Percentiles rank a stretch among this genome's conserved stretches.
Conservation (phyloP, 2,329 filamentous ascomycete species). For the Fusarium verticillioides region DNA sequence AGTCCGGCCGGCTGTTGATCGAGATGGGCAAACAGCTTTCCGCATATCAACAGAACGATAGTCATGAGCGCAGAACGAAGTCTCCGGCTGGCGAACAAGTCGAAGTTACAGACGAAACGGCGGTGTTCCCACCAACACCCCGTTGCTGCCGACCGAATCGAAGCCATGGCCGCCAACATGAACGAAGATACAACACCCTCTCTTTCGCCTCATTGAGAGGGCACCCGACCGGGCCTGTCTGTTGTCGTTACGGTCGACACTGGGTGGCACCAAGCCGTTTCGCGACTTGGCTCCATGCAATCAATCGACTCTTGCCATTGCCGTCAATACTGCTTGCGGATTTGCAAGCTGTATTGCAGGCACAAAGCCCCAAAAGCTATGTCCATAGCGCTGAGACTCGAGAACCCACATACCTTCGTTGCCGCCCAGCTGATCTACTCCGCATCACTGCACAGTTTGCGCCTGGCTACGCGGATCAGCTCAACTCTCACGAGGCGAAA, state of each 20-base stretch:
- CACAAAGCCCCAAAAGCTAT: fast-evolving
- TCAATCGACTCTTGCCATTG: background rate
- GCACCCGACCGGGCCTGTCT: background rate
- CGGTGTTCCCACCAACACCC: background rate
- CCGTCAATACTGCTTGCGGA: background rate
- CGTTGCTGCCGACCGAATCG: background rate
- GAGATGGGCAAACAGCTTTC: background rate
- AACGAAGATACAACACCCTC: background rate
- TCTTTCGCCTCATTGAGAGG: background rate
- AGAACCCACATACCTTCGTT: fast-evolving
- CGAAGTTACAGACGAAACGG: background rate
- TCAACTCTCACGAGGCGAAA: background rate
- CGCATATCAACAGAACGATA: background rate
- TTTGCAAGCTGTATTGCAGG: background rate
- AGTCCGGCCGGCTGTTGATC: fast-evolving
- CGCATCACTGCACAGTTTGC: background rate
- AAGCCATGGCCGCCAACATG: no score
- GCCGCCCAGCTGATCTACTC: background rate
- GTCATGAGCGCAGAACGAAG: background rate
- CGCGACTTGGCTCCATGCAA: background rate
- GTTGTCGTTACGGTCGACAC: background rate
- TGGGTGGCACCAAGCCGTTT: background rate
- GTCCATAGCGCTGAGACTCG: fast-evolving
- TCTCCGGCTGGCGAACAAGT: background rate
- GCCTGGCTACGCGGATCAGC: background rate